Evolutionary conservation across 495 filamentous ascomycete genomes (phyloP).

Genomic region (Talaromyces ruber): DNA sequence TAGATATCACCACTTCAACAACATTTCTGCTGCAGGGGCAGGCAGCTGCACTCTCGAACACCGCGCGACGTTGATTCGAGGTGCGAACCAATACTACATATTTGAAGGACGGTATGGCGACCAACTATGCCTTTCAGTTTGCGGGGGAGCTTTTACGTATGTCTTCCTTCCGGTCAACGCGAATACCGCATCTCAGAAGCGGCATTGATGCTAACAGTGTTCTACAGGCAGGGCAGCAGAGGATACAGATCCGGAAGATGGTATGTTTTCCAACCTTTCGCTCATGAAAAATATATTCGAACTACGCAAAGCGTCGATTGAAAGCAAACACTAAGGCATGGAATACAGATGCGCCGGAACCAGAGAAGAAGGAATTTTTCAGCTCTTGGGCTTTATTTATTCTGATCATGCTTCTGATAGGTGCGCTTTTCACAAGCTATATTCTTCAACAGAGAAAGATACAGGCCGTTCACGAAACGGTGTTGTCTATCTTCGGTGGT

Average conservation of each 20-base stretch:
- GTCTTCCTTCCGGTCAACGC: constrained; percentile 8
- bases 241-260: constrained; percentile 45
- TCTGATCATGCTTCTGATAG: constrained; percentile 82
- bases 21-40: not conserved
- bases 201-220: constrained; percentile 14
- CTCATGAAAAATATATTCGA: not conserved
- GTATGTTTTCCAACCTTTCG: constrained; percentile 20
- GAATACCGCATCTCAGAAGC: not conserved
- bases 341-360: constrained; percentile 43
- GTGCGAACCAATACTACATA: not conserved
- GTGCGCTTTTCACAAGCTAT: constrained; percentile 95
- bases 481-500: constrained; percentile 97
- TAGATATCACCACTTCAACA: not conserved
- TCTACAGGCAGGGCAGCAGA: constrained; percentile 16
- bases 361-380: constrained; percentile 78
- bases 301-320: not conserved
- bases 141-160: constrained; percentile 32
- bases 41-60: not conserved
- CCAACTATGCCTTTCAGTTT: constrained; percentile 28
- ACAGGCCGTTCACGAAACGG: constrained; percentile 95
- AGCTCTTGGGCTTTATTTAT: constrained; percentile 97
- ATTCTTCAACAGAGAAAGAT: constrained; percentile 90
- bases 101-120: constrained; percentile 23
- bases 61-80: not conserved
- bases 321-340: not conserved